A percentile compares a stretch with the other conserved stretches of the same genome.
These are phyloP conservation scores for Fagopyrum esculentum DNA, from an alignment of 148 eudicot genomes.

Conservation along the genomic window DNA sequence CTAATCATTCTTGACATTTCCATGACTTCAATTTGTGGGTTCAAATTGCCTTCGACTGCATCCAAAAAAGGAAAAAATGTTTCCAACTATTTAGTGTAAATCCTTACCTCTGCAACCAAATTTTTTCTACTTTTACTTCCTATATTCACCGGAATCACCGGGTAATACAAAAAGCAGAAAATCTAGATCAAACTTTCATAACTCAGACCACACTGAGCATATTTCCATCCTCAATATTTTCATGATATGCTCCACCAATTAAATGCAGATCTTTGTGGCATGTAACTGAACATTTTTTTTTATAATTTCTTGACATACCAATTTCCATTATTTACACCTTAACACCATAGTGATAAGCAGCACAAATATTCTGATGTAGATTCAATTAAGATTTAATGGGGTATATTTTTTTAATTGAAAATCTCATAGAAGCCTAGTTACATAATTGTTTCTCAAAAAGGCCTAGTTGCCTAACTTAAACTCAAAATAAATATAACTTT, in stretches of 20 bases:
- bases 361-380: neutral
- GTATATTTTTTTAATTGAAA: no score
- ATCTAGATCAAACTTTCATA: neutral
- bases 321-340: neutral
- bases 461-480: no score
- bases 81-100: neutral
- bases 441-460: no score
- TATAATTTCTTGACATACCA: neutral
- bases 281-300: neutral
- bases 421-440: no score
- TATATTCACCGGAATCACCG: neutral
- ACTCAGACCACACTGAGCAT: neutral
- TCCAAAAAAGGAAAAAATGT: neutral
- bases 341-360: slow-evolving; percentile 2
- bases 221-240: neutral
- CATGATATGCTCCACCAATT: neutral
- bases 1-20: no score
- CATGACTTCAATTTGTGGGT: neutral
- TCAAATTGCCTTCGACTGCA: neutral
- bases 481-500: no score
- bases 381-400: neutral
- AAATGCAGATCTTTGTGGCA: neutral
- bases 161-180: neutral
- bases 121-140: neutral
- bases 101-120: neutral